Percentiles rank a stretch among this genome's conserved stretches.
Evolutionary conservation across 176 grass and related monocot species (phyloP).

Genomic region (Dactylis glomerata): DNA sequence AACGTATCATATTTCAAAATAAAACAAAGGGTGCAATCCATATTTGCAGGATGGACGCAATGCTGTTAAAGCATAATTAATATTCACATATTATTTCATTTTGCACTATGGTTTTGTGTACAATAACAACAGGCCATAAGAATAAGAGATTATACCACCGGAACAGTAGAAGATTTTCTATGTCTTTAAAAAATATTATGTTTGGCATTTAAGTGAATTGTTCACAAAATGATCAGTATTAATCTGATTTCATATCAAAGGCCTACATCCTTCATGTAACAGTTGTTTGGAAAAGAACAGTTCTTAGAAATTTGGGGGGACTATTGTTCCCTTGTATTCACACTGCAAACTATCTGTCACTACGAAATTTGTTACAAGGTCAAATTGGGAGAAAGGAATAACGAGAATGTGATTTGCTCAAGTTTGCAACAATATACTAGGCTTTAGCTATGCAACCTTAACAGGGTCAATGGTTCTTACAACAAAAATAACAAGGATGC

Average conservation of each 20-base stretch:
- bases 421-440: conserved; percentile 23
- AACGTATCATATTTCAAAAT: neutral
- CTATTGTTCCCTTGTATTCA: neutral
- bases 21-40: neutral
- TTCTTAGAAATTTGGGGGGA: neutral
- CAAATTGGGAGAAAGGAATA: neutral
- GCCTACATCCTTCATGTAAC: neutral
- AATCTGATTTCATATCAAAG: neutral
- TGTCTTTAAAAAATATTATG: neutral
- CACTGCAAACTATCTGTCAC: conserved; percentile 4
- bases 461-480: neutral
- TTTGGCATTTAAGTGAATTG: neutral
- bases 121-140: neutral
- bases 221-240: neutral
- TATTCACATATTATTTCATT: neutral
- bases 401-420: neutral
- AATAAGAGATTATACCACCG: neutral
- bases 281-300: neutral
- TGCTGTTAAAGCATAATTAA: neutral
- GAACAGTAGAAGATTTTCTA: neutral
- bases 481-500: neutral
- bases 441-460: too few species aligned
- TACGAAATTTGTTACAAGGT: neutral
- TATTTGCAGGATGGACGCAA: neutral
- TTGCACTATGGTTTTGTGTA: neutral